Base-by-base conservation (phyloP, 768 basidiomycete species). In the Xerocomellus intermedius region DNA sequence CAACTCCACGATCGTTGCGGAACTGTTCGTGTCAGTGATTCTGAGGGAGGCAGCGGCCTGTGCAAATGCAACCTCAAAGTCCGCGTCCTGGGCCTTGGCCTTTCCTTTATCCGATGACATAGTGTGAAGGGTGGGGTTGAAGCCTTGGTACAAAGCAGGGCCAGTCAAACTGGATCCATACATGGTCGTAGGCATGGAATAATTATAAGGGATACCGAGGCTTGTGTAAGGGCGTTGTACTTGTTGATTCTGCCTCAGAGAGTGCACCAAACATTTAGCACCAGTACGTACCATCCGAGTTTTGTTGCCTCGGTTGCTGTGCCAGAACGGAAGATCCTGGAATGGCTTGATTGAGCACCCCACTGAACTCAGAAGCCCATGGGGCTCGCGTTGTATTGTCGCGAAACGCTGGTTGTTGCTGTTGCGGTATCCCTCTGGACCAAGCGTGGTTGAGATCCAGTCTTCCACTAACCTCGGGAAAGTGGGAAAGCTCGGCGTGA, bases 51-150 rank as follows among this genome's bases (percentile, higher is more conserved):
- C 82, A 6, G 76, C 75, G 3, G 80, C 75, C 61, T 87, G 81
- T 12, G 84, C 86, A 71, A 93, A 92, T 10, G 90, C 91, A n/a
- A 86, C 86, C 60, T 93, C 91, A 54, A 92, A 91, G 69, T 91
- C 91, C 5, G 81, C 82, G 49, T 91, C 87, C 52, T 81, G 78
- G 17, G 77, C 82, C 67, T 92, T 94, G 2, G 88, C 91, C 68
- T 96, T 98, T 14, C 85, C 89, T 62, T 85, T 83, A 47, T 73
- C 66, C 22, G 57, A 57, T 49, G 63, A 52, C 50, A 63, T 42
- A 56, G 61, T 42, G 32, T 63, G 61, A 58, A 56, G 52, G 47
- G 65, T 48, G 48, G 64, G 58, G 48, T 62, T 67, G 55, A 67
- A 58, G 32, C 43, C 39, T 53, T 76, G 75, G 48, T 72, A 70